These are phyloP conservation scores for Coniochaeta sp. DNA, from an alignment of 2,329 filamentous ascomycete genomes.

Conservation along the genomic window DNA sequence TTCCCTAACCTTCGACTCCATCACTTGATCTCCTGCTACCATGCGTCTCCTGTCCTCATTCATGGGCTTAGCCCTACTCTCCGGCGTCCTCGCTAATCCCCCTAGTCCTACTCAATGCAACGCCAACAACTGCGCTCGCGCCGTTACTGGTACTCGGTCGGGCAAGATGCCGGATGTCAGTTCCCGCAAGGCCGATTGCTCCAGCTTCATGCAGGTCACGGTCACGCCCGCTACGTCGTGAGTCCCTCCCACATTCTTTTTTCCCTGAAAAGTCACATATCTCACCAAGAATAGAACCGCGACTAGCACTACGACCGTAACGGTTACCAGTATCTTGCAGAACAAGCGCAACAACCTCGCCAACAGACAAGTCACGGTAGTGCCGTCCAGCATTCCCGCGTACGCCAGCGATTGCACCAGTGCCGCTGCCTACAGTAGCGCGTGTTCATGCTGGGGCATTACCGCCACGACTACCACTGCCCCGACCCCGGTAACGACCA, in stretches of 20 bases:
- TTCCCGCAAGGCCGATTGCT: conserved; percentile 12
- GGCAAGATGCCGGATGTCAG: conserved; percentile 7
- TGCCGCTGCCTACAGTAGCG: conserved; percentile 5
- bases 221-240: conserved; percentile 4
- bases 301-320: not conserved
- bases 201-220: conserved; percentile 7
- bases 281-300: not conserved
- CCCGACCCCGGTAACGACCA: not conserved
- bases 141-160: conserved; percentile 11
- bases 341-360: not conserved
- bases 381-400: conserved; percentile 10
- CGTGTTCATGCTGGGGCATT: conserved; percentile 17
- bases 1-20: no score
- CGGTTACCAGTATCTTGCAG: no score
- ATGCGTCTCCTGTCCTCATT: no score
- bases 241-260: not conserved
- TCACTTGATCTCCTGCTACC: no score
- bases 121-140: conserved; percentile 14
- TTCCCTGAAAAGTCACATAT: not conserved
- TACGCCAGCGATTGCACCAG: conserved; percentile 16
- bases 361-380: not conserved
- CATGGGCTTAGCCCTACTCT: no score
- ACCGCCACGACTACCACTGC: conserved; percentile 8
- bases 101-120: no score
- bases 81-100: no score